Evolutionary conservation across 2,329 filamentous ascomycete species (phyloP).

Genomic region (Neofusicoccum parvum): DNA sequence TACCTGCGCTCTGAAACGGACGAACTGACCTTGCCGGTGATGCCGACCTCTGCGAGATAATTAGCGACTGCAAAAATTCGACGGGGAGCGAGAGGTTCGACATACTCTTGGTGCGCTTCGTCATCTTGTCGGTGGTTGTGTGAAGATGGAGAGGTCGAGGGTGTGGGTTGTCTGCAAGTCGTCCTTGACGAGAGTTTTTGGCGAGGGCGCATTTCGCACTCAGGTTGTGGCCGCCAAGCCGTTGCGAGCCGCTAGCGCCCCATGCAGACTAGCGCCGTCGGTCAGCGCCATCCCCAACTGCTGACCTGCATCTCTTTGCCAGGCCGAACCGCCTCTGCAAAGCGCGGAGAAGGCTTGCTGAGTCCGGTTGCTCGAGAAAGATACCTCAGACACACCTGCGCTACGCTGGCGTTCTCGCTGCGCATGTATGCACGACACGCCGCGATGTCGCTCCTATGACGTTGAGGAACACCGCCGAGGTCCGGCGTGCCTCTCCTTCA

Average conservation of each 20-base stretch:
- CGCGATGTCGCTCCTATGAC: slow-evolving; percentile 5
- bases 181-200: slow-evolving; percentile 19
- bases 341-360: neutral
- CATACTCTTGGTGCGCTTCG: slow-evolving; percentile 38
- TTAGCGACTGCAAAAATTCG: slow-evolving; percentile 13
- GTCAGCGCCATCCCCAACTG: neutral
- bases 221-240: slow-evolving; percentile 16
- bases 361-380: neutral
- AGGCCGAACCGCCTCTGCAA: neutral
- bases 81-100: neutral
- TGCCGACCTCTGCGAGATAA: slow-evolving; percentile 70
- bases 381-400: neutral
- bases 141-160: slow-evolving; percentile 9
- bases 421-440: neutral
- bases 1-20: slow-evolving; percentile 3
- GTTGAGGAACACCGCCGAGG: neutral
- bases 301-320: neutral
- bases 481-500: neutral
- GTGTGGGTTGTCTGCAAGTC: slow-evolving; percentile 15
- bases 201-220: slow-evolving; percentile 14
- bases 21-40: slow-evolving; percentile 73
- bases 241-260: slow-evolving; percentile 9
- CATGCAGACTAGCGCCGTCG: neutral
- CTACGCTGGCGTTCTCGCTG: neutral
- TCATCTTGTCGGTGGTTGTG: slow-evolving; percentile 57